Evolutionary conservation across 2,329 filamentous ascomycete genomes (phyloP), one percentile per base, ranked within the genome.

Genomic region (Macrophomina pseudophaseolina): DNA sequence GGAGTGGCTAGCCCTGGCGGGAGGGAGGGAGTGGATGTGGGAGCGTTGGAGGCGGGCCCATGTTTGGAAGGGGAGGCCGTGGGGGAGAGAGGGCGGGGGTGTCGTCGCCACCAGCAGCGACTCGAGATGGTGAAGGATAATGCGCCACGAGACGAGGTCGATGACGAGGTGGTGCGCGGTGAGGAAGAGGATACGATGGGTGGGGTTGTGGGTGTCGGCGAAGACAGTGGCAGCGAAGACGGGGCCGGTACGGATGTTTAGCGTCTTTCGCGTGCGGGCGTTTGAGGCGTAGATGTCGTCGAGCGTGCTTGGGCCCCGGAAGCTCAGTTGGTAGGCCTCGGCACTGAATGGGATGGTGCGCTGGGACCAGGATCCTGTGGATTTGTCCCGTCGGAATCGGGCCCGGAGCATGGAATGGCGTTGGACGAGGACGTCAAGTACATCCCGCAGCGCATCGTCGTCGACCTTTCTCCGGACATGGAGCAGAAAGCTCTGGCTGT

Each of bases 401-500:
- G 75, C 74, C 33, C 75, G 73, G 28, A 78, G 73, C 74, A 78
- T 78, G 3, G 73, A 71, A 32, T 79, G 77, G 35, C 70, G 72
- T 12, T 69, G 62, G 2, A 75, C 73, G 38, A 78, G 71, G 1
- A 64, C 51, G 54, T 74, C 67, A 3, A 75, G n/a, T 63, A 67
- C n/a, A 38, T 67, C 32, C 76, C 74, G 23, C 38, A 74, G 46
- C 72, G 73, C 40, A 3, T 40, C 28, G 5, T 60, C 35, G 63
- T 71, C 74, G 0, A 80, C 23, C 1, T 66, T 68, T 12, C 70
- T 73, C 5, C 74, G 71, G 7, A 84, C 49, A 1, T 74, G 74
- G 4, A 84, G 69, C 0, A 79, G 74, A 51, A 81, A 82, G 11
- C 78, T 83, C 66, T 84, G 83, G 66, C 83, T 83, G 23, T 23